Base-by-base conservation (phyloP, 257 asterid species). In the Penstemon eatonii region DNA sequence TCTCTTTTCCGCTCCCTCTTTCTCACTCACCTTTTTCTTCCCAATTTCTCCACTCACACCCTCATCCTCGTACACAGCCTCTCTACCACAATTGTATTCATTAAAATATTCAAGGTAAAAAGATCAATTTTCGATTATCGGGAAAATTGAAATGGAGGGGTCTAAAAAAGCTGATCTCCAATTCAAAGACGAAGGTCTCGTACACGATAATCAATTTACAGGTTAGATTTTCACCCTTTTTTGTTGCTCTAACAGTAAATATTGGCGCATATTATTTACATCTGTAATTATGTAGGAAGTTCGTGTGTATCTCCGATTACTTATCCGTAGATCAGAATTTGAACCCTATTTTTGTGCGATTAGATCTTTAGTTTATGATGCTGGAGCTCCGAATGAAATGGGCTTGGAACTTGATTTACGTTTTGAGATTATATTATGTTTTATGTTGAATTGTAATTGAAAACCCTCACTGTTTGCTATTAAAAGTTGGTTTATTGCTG, bases 161-260 rank as follows among this genome's bases (percentile, higher is more conserved):
- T 40, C 66, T 52, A 78, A 68, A 61, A 74, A 78, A 33, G 65
- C 71, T 72, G 84, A 80, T 80, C 78, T 82, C 38, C 86, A 79
- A 60, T 69, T 69, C 56, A 81, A 76, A 72, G 81, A 59, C 57
- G 65, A 76, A 49, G 82, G 80, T 66, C 85, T 80, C 54, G 60
- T 80, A 6, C 86, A 73, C 43, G 78, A 71, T 41, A 58, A 70
- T 12, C 90, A 76, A 19, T 74, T 67, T 76, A 60, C 85, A 80
- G 92, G 95, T 83, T 65, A 25, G 0, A 37, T 41, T 65, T 3
- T 42, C 33, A 42, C 51, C 11, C 3, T 8, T 56, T 9, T 40
- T 60, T 25, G 44, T 72, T 58, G 7, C 1, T 64, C 10, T 42
- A 5, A 5, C 45, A 12, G 25, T 51, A 49, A 25, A 5, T 42